Conservation (phyloP, 2,329 filamentous ascomycete species). For the Onygena corvina region DNA sequence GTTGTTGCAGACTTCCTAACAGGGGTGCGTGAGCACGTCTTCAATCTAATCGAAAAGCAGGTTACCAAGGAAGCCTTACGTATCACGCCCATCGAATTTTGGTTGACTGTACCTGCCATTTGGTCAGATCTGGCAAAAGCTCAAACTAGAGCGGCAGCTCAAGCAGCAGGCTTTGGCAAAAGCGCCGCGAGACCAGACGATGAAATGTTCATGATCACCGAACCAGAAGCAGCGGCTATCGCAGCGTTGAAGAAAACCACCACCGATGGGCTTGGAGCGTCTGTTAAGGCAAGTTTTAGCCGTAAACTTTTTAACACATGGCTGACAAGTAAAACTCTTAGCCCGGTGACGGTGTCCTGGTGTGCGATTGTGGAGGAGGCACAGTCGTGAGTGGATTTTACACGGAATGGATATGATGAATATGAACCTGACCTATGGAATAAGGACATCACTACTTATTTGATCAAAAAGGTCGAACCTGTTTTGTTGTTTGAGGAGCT, state of each 20-base stretch:
- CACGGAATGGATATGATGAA: neutral
- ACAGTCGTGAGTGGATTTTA: neutral
- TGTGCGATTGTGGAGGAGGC: neutral
- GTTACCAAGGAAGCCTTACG: constrained; percentile 13
- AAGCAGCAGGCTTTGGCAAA: constrained; percentile 13
- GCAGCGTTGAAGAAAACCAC: constrained; percentile 8
- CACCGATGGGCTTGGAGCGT: constrained; percentile 6
- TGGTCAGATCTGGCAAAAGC: constrained; percentile 14
- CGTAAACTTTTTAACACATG: no score
- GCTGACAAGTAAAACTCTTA: neutral
- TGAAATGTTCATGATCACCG: constrained; percentile 15
- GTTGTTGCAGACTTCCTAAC: neutral
- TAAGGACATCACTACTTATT: neutral
- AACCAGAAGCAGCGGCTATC: constrained; percentile 16
- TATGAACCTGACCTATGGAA: neutral
- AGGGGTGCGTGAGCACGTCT: neutral
- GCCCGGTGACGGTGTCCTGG: neutral
- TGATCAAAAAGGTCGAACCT: constrained; percentile 6
- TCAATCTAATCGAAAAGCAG: constrained; percentile 10
- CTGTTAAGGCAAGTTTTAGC: neutral
- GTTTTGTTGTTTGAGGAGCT: constrained; percentile 15
- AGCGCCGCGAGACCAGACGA: constrained; percentile 11
- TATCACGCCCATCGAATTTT: constrained; percentile 15
- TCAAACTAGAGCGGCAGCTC: constrained; percentile 14
- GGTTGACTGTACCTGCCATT: constrained; percentile 17